Evolutionary conservation across 1,284 basidiomycete genomes (phyloP).

Genomic region (Crocinoboletus sp.): DNA sequence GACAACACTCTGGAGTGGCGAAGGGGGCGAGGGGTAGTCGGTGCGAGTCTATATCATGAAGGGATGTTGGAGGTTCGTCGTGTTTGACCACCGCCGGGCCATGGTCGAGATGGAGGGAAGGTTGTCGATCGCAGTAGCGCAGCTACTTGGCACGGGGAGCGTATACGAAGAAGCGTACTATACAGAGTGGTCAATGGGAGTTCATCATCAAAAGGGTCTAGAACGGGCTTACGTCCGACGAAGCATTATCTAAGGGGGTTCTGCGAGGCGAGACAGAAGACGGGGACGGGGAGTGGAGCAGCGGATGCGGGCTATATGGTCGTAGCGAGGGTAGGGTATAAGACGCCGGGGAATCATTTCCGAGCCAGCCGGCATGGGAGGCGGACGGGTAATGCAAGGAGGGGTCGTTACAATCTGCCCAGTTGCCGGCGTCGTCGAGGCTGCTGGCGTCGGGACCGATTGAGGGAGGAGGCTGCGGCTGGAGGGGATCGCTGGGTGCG

Average conservation of each 20-base stretch:
- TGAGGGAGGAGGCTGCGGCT: constrained; percentile 11
- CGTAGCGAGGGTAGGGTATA: constrained; percentile 30
- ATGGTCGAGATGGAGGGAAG: constrained; percentile 33
- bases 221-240: constrained; percentile 26
- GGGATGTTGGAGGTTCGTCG: constrained; percentile 29
- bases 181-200: constrained; percentile 4
- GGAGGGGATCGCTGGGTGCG: constrained; percentile 15
- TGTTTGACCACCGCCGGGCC: constrained; percentile 31
- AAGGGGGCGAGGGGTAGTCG: constrained; percentile 2
- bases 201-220: background rate
- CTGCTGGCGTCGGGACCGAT: constrained; percentile 15
- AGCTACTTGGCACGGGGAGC: constrained; percentile 26
- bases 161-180: constrained; percentile 26
- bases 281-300: constrained; percentile 26
- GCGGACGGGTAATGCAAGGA: constrained; percentile 21
- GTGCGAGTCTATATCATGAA: constrained; percentile 32
- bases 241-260: constrained; percentile 21
- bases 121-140: constrained; percentile 30
- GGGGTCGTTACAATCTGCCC: constrained; percentile 24
- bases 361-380: constrained; percentile 29
- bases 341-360: constrained; percentile 25
- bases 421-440: constrained; percentile 17
- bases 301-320: constrained; percentile 25
- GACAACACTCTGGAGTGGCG: constrained; percentile 2
- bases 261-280: constrained; percentile 26